Conservation (phyloP, 768 basidiomycete species). For the Suillus cothurnatus region DNA sequence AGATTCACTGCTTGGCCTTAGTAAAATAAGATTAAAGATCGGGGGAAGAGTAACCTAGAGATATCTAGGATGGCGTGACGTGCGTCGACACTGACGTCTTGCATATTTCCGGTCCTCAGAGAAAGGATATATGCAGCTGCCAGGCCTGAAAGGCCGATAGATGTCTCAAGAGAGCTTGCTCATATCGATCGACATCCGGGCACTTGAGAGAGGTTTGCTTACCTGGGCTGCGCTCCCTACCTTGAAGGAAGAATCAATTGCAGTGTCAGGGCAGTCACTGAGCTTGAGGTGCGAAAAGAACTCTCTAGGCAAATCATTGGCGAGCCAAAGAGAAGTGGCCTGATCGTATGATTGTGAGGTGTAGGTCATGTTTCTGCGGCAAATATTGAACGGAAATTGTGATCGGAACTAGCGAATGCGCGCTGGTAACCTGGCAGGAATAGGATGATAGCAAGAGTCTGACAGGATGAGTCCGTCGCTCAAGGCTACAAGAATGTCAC, state of each 20-base stretch:
- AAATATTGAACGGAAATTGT: neutral
- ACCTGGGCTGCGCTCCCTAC: constrained; percentile 58
- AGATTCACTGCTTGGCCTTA: constrained; percentile 46
- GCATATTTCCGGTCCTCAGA: constrained; percentile 46
- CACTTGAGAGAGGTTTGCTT: constrained; percentile 7
- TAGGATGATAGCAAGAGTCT: neutral
- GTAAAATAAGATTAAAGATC: neutral
- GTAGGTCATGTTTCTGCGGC: neutral
- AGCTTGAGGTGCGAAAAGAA: constrained; percentile 40
- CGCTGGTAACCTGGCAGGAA: neutral
- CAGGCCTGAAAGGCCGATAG: constrained; percentile 53
- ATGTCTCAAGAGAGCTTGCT: constrained; percentile 32
- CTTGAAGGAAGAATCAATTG: constrained; percentile 55
- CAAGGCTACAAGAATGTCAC: neutral
- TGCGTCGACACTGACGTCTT: constrained; percentile 53
- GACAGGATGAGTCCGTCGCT: neutral
- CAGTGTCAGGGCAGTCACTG: constrained; percentile 40
- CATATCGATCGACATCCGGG: neutral
- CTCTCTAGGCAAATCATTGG: constrained; percentile 40
- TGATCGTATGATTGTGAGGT: constrained; percentile 9
- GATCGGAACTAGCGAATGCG: neutral
- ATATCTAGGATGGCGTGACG: constrained; percentile 59
- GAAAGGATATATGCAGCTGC: constrained; percentile 53
- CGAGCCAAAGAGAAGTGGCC: constrained; percentile 41
- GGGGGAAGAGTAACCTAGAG: constrained; percentile 36